Evolutionary conservation across 768 basidiomycete species (phyloP), one percentile per base, ranked within the genome.

Genomic region (Lentinula boryana): DNA sequence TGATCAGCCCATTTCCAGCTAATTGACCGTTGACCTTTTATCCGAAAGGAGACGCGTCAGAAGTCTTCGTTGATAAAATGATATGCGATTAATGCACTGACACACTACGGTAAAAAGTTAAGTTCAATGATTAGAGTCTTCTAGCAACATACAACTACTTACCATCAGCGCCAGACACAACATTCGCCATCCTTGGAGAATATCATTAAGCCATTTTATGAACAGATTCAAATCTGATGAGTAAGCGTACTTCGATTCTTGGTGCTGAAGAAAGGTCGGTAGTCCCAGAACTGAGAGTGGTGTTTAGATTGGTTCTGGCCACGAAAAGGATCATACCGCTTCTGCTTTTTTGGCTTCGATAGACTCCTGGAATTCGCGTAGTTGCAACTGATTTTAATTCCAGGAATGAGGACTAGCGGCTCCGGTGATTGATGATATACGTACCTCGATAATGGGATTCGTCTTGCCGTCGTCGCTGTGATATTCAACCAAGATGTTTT

Each of bases 1-100:
- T 69, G 56, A 69, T 68, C 43, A 69, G 53, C 18, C 68, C 68
- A 51, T 69, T 69, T 7, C 68, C 68, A 4, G 68, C 68, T 6
- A 69, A 56, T 46, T 69, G 68, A 43, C 68, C 68, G 56, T 69
- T 69, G 44, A 68, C 43, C 65, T 60, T 56, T 58, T 12, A 4
- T 56, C 12, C n/a, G 38, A 21, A 56, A 40, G 18, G 8, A 9
- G 8, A 7, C 6, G 5, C 9, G 5, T 56, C 10, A 40, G 9
- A 35, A 35, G 3, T 13, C 16, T 15, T 43, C 27, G 38, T 35
- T 16, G 27, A 33, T 12, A 4, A 16, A 21, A 13, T 36, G 18
- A 8, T 31, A 9, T 44, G n/a, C 10, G n/a, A n/a, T 23, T 12
- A 48, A 15, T 58, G 18, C 16, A 58, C 56, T 58, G 51, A 60